These are phyloP conservation scores for Rhizoctonia solani DNA, from an alignment of 1,284 basidiomycete species.

Conservation along the genomic window DNA sequence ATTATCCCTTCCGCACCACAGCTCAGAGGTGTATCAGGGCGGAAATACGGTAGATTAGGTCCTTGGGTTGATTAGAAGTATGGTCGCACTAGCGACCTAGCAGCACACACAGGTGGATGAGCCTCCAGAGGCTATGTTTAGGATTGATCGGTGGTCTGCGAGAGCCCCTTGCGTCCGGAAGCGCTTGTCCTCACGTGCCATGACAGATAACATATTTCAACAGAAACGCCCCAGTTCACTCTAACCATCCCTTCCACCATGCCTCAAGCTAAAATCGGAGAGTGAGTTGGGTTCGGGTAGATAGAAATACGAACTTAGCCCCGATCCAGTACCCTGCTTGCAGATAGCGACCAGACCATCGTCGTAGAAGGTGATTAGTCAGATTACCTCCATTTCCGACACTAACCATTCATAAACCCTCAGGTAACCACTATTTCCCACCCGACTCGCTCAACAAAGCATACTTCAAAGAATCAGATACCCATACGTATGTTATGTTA, in stretches of 20 bases:
- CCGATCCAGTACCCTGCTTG: constrained; percentile 20
- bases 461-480: constrained; percentile 24
- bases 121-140: not conserved
- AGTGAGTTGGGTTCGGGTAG: not conserved
- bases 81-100: not conserved
- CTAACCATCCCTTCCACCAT: not conserved
- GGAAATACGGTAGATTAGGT: not conserved
- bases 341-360: constrained; percentile 34
- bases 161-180: not conserved
- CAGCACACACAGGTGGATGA: no score
- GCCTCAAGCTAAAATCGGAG: constrained; percentile 6
- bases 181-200: constrained; percentile 22
- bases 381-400: constrained; percentile 25
- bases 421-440: constrained; percentile 27
- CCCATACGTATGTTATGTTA: constrained; percentile 11
- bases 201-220: constrained; percentile 2
- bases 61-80: not conserved
- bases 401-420: constrained; percentile 5
- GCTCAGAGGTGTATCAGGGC: not conserved
- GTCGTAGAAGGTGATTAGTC: constrained; percentile 5
- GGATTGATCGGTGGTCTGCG: not conserved
- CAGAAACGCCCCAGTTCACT: constrained; percentile 5
- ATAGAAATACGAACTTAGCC: not conserved
- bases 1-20: constrained; percentile 28
- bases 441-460: constrained; percentile 25